Percentiles rank a stretch among this genome's conserved stretches.
Evolutionary conservation across 805 yeast species (phyloP).

Genomic region (Metschnikowia lochheadii): DNA sequence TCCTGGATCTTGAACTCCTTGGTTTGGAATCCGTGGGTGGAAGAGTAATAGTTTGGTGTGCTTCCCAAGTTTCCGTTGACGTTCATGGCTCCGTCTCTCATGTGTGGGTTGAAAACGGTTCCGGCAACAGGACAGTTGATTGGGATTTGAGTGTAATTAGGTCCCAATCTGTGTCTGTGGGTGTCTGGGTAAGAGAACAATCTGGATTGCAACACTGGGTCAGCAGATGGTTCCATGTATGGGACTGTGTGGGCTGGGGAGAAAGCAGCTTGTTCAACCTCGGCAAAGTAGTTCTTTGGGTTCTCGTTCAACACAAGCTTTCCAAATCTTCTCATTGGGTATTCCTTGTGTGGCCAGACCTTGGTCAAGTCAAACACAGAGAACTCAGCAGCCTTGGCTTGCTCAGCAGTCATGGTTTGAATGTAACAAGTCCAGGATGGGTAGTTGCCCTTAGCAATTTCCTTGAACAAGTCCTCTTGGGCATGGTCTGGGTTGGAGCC

Average conservation of each 20-base stretch:
- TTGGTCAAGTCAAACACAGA: conserved; percentile 88
- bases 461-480: conserved; percentile 73
- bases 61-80: conserved; percentile 64
- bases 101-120: conserved; percentile 53
- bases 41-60: conserved; percentile 69
- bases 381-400: conserved; percentile 71
- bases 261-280: conserved; percentile 81
- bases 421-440: conserved; percentile 86
- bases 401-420: conserved; percentile 81
- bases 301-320: conserved; percentile 74
- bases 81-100: conserved; percentile 78
- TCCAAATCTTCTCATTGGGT: conserved; percentile 85
- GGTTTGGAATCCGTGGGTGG: conserved; percentile 50
- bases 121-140: conserved; percentile 72
- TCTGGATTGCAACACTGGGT: conserved; percentile 80
- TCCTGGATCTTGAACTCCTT: conserved; percentile 46
- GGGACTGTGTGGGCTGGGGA: conserved; percentile 85
- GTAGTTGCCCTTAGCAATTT: conserved; percentile 70
- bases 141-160: conserved; percentile 81
- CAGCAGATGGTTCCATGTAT: conserved; percentile 76
- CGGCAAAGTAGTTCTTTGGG: conserved; percentile 84
- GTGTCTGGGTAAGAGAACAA: conserved; percentile 82
- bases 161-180: conserved; percentile 76
- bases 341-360: conserved; percentile 85
- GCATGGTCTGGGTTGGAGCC: conserved; percentile 82